These are phyloP conservation scores for Eustoma russellianum DNA, from an alignment of 257 asterid genomes.

Conservation along the genomic window DNA sequence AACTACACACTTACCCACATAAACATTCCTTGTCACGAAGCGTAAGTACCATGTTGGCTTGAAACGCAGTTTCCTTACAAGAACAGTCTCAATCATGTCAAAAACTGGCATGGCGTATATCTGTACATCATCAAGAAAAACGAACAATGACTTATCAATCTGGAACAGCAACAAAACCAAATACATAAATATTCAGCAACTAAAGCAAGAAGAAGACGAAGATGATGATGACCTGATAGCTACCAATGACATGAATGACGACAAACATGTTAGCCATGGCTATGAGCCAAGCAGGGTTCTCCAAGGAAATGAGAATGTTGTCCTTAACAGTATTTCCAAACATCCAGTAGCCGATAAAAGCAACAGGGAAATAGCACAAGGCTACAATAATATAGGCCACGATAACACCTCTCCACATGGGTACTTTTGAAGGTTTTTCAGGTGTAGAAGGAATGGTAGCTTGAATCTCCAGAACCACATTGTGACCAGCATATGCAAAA, in stretches of 20 bases:
- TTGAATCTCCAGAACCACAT: conserved; percentile 51
- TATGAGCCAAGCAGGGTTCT: conserved; percentile 41
- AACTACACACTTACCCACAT: conserved; percentile 24
- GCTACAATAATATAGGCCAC: conserved; percentile 33
- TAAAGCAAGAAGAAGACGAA: no score
- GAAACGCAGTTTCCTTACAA: conserved; percentile 22
- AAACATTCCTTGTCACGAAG: conserved; percentile 19
- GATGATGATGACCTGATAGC: conserved; percentile 37
- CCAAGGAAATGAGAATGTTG: conserved; percentile 27
- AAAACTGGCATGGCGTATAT: conserved; percentile 49
- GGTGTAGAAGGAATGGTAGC: conserved; percentile 43
- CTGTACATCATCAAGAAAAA: conserved; percentile 8
- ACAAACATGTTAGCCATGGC: conserved; percentile 33
- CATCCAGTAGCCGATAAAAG: conserved; percentile 28
- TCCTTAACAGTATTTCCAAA: conserved; percentile 36
- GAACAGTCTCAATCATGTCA: conserved; percentile 34
- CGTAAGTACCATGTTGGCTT: conserved; percentile 23
- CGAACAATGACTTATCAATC: no score
- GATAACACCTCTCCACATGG: conserved; percentile 41
- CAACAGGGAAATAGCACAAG: conserved; percentile 45
- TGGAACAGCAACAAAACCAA: no score
- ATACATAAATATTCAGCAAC: no score
- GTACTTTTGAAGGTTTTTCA: conserved; percentile 32
- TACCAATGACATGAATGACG: conserved; percentile 44
- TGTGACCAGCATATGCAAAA: conserved; percentile 44